A percentile compares a stretch with the other conserved stretches of the same genome.
These are phyloP conservation scores for Rhodotorula diobovata DNA, from an alignment of 768 basidiomycete genomes.

Conservation along the genomic window DNA sequence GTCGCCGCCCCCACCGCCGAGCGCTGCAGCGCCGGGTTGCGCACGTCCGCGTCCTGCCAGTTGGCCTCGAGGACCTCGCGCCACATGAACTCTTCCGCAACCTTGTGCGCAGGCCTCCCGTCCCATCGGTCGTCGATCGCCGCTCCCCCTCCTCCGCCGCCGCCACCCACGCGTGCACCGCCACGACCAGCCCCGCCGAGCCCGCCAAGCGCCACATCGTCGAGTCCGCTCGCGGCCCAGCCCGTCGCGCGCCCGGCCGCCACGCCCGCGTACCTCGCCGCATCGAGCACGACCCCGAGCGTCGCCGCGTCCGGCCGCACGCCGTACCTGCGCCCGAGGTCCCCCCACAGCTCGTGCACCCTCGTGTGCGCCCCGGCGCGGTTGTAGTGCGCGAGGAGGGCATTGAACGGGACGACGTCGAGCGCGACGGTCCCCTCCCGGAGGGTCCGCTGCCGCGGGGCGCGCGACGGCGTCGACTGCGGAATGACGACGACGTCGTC, in stretches of 20 bases:
- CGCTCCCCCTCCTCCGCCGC: neutral
- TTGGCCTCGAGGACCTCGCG: slow-evolving; percentile 20
- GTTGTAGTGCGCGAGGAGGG: slow-evolving; percentile 9
- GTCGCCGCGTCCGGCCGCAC: slow-evolving; percentile 27
- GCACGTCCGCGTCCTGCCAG: slow-evolving; percentile 13
- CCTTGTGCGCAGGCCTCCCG: slow-evolving; percentile 11
- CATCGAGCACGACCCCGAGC: slow-evolving; percentile 32
- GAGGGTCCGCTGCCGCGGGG: neutral
- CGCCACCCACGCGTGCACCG: no score
- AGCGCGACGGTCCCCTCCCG: slow-evolving; percentile 6
- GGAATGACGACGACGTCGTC: slow-evolving; percentile 2
- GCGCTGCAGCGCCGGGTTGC: slow-evolving; percentile 12
- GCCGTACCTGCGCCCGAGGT: neutral
- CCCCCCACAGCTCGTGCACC: slow-evolving; percentile 1
- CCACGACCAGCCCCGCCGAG: neutral
- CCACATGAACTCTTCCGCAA: slow-evolving; percentile 22
- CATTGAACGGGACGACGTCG: slow-evolving; percentile 27
- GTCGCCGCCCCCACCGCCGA: neutral
- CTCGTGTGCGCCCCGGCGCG: neutral
- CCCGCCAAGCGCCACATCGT: neutral
- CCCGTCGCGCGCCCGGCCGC: slow-evolving; percentile 14
- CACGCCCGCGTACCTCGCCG: slow-evolving; percentile 28
- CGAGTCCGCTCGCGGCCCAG: slow-evolving; percentile 14
- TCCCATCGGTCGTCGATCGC: slow-evolving; percentile 32
- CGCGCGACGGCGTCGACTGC: neutral